A percentile compares a stretch with the other conserved stretches of the same genome.
These are phyloP conservation scores for Dendrobium nobile DNA, from an alignment of 106 monocot species.

Conservation along the genomic window DNA sequence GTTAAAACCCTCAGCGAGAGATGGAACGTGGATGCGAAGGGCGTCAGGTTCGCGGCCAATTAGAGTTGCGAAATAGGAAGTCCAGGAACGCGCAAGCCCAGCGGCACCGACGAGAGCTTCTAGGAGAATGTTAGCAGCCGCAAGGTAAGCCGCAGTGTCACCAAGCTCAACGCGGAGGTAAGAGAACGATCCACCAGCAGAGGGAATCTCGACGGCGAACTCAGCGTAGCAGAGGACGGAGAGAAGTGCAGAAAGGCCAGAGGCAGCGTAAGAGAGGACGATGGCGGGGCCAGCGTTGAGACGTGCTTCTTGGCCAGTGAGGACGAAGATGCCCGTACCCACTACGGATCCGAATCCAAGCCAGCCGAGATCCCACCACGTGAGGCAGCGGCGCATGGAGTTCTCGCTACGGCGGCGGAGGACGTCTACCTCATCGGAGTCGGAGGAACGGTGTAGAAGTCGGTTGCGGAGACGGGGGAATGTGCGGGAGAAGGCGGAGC, in stretches of 20 bases:
- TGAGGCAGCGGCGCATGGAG: constrained; percentile 39
- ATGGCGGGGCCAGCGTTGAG: constrained; percentile 43
- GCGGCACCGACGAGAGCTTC: constrained; percentile 23
- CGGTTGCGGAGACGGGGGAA: constrained; percentile 27
- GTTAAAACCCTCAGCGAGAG: constrained; percentile 41
- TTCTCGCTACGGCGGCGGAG: constrained; percentile 24
- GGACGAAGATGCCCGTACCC: constrained; percentile 48
- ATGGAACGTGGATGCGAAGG: constrained; percentile 20
- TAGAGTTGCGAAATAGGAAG: constrained; percentile 29
- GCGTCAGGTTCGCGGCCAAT: constrained; percentile 14
- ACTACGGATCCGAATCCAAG: constrained; percentile 46
- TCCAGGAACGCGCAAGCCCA: constrained; percentile 28
- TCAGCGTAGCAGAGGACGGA: constrained; percentile 61
- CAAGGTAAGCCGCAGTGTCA: constrained; percentile 37
- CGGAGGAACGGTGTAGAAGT: constrained; percentile 19
- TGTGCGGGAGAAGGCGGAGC: constrained; percentile 19
- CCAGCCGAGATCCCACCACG: constrained; percentile 55
- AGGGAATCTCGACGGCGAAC: constrained; percentile 56
- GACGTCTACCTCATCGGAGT: constrained; percentile 20
- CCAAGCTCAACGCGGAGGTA: constrained; percentile 54
- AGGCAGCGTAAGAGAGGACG: constrained; percentile 31
- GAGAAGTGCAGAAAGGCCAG: constrained; percentile 43
- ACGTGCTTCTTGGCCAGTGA: constrained; percentile 45
- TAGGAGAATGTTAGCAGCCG: constrained; percentile 28
- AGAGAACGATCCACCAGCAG: constrained; percentile 48